Conservation (phyloP, 345 rosid species). For the Garcia nutans region DNA sequence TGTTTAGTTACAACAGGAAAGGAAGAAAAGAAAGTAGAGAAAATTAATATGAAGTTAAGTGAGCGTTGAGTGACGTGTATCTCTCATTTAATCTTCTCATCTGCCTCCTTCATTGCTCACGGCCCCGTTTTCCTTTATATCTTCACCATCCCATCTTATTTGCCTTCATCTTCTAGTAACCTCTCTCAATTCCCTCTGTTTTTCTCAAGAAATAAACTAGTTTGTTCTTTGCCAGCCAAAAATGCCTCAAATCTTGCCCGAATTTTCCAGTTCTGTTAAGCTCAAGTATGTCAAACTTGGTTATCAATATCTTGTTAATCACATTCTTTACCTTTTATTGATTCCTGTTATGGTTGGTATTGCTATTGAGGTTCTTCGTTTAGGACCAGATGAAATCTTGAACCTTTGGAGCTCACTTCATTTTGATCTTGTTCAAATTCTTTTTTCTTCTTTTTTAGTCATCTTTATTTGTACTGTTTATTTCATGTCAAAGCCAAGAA, state of each 20-base stretch:
- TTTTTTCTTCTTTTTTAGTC: conserved; percentile 20
- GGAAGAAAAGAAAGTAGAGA: not conserved
- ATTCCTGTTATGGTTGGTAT: conserved; percentile 22
- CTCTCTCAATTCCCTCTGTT: not conserved
- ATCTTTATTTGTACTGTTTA: conserved; percentile 22
- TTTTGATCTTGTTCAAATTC: conserved; percentile 24
- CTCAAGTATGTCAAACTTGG: conserved; percentile 32
- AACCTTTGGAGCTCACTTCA: conserved; percentile 27
- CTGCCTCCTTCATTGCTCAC: conserved; percentile 29
- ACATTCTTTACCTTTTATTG: conserved; percentile 26
- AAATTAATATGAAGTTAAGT: conserved; percentile 23
- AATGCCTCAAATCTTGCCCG: conserved; percentile 29
- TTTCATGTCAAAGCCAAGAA: conserved; percentile 35
- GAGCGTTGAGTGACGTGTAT: conserved; percentile 31
- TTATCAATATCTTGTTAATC: conserved; percentile 32
- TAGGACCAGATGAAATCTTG: conserved; percentile 26
- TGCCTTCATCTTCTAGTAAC: conserved; percentile 2
- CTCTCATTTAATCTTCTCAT: conserved; percentile 33
- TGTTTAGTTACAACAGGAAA: conserved; percentile 14
- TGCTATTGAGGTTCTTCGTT: conserved; percentile 18
- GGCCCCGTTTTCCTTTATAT: conserved; percentile 22
- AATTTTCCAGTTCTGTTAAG: conserved; percentile 27
- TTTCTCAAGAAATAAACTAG: not conserved
- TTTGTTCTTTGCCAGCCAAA: not conserved
- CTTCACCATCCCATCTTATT: conserved; percentile 10